phyloP scores from a whole-genome alignment of 1,284 basidiomycete genomes.

The Tetrapyrgos nigripes region DNA sequence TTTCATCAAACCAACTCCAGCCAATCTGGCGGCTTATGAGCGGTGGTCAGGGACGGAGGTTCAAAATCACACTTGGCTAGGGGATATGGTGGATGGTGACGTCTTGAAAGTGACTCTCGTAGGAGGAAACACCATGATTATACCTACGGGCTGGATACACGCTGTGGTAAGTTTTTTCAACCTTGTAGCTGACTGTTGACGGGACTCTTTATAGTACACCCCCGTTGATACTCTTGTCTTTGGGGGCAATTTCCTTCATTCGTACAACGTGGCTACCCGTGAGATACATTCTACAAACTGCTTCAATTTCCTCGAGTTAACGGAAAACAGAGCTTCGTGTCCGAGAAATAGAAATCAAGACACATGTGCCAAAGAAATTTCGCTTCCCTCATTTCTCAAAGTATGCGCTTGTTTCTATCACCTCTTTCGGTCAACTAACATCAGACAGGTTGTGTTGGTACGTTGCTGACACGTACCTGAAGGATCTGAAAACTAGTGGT shows the following conservation, averaged over 20 bases:
- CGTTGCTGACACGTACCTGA: constrained; percentile 79
- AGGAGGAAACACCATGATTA: constrained; percentile 95
- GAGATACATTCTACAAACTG: constrained; percentile 34
- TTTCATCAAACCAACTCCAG: constrained; percentile 90
- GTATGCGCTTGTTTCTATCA: constrained; percentile 46
- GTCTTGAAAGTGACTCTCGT: constrained; percentile 85
- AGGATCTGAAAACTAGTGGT: constrained; percentile 68
- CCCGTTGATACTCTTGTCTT: constrained; percentile 94
- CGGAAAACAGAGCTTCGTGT: constrained; percentile 77
- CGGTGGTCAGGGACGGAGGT: constrained; percentile 90
- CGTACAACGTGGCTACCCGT: constrained; percentile 80
- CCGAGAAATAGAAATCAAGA: constrained; percentile 90
- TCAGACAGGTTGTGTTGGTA: constrained; percentile 84
- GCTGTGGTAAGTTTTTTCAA: constrained; percentile 76
- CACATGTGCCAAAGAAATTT: constrained; percentile 94
- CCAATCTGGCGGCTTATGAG: constrained; percentile 90
- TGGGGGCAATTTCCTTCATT: constrained; percentile 96
- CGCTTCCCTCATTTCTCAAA: constrained; percentile 88
- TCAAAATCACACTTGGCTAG: constrained; percentile 90
- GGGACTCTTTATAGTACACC: constrained; percentile 68
- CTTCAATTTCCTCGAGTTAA: constrained; percentile 20
- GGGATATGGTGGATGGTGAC: constrained; percentile 88
- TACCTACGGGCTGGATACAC: constrained; percentile 97
- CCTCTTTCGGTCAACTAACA: constrained; percentile 6
- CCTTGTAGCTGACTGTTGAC: not conserved